Base-by-base conservation (phyloP, 768 basidiomycete genomes). In the Heimioporus sp. region DNA sequence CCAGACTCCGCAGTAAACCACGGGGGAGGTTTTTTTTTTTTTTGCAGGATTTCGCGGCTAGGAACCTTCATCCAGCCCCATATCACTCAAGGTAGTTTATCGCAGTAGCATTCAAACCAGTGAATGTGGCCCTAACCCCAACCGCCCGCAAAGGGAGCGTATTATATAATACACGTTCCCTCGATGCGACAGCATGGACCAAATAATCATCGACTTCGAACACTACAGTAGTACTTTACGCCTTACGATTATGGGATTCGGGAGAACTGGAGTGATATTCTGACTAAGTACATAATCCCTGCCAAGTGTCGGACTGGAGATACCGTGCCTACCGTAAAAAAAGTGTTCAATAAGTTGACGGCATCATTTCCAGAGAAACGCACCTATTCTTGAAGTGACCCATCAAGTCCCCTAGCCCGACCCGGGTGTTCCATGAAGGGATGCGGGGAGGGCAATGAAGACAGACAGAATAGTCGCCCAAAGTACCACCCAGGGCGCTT, bases 381-480 rank as follows among this genome's bases (percentile, higher is more conserved):
- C 16, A 65, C 64, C 32, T 48, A 16, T 54, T 40, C 32, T 55
- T 50, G 40, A 67, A 56, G 21, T 65, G 64, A 49, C 15, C 28
- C 16, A 58, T 20, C 39, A 65, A 21, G 42, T 54, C 52, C n/a
- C 19, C 37, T 2, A 41, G 42, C 12, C 65, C 60, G 30, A 60
- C 56, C 9, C 51, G 55, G 21, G 65, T 57, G 30, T 46, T 52
- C 65, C 66, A 66, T 31, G 64, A 68, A 31, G 64, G 63, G 41
- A 66, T 57, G 15, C 61, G 56, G 43, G 61, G 59, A 46, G 66
- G 65, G 37, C 66, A 66, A 24, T 45, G 54, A 43, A 63, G 61
- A 38, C 65, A 66, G 42, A 55, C 28, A 32, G 62, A 64, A 34
- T 65, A 55, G 39, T 56, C 65, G 13, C 53, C 24, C 2, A 57